A percentile compares a stretch with the other conserved stretches of the same genome.
phyloP scores from a whole-genome alignment of 2,329 filamentous ascomycete species.

The Aspergillus japonicus region DNA sequence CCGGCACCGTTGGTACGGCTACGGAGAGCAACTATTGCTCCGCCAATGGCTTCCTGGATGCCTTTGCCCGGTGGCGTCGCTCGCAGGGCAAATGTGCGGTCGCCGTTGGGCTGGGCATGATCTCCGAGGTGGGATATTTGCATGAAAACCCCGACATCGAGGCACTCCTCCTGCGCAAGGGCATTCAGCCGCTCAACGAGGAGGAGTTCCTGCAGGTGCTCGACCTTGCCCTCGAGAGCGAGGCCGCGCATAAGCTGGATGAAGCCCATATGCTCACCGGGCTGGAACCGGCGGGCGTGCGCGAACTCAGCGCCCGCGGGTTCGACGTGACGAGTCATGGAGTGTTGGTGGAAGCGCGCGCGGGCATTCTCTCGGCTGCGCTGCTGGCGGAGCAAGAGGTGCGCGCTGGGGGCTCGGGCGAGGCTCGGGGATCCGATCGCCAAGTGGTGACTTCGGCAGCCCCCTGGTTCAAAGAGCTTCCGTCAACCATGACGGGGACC shows the following conservation, averaged over 20 bases:
- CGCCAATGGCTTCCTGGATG: background rate
- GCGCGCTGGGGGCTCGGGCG: too few relatives aligned
- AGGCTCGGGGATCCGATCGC: too few relatives aligned
- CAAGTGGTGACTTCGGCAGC: too few relatives aligned
- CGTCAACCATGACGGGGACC: too few relatives aligned
- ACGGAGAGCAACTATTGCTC: background rate
- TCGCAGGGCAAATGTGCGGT: background rate
- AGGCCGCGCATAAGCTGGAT: background rate
- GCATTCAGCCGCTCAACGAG: background rate
- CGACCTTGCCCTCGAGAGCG: background rate
- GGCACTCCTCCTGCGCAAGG: background rate
- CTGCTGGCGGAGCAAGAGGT: too few relatives aligned
- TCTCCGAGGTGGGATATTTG: background rate
- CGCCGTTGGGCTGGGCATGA: background rate
- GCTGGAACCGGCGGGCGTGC: background rate
- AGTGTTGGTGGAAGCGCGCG: too few relatives aligned
- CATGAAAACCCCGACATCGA: background rate
- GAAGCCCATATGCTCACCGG: background rate
- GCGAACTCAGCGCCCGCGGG: too few relatives aligned
- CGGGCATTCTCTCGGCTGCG: too few relatives aligned
- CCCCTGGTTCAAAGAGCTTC: too few relatives aligned
- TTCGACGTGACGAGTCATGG: too few relatives aligned
- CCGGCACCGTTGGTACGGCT: constrained; percentile 27
- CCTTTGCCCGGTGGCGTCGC: background rate
- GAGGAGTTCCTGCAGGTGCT: background rate